phyloP scores from a whole-genome alignment of 176 grass and related monocot species.

The Puccinellia tenuiflora region DNA sequence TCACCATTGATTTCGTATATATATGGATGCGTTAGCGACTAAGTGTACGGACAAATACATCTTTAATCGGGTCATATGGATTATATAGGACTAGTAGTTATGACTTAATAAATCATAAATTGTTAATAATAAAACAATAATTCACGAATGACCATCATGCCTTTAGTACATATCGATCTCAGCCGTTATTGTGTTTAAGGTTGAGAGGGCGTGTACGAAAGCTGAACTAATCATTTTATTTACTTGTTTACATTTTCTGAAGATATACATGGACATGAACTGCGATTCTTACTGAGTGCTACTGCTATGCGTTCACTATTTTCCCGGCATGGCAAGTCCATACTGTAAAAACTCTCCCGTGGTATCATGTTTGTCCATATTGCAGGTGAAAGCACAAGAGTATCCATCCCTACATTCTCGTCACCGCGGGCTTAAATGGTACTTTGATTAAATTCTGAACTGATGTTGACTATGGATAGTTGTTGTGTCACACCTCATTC shows the following conservation, averaged over 20 bases:
- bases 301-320: not conserved
- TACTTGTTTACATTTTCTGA: not conserved
- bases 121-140: too few relatives aligned
- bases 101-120: too few relatives aligned
- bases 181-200: too few relatives aligned
- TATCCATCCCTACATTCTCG: slow-evolving; percentile 86
- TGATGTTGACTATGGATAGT: not conserved
- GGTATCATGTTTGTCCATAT: not conserved
- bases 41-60: too few relatives aligned
- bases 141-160: too few relatives aligned
- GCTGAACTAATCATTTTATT: not conserved
- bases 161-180: too few relatives aligned
- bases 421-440: slow-evolving; percentile 92
- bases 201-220: too few relatives aligned
- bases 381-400: slow-evolving; percentile 55
- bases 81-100: too few relatives aligned
- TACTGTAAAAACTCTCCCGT: not conserved
- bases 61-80: too few relatives aligned
- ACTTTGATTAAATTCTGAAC: not conserved
- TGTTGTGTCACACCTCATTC: not conserved
- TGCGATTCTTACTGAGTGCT: not conserved
- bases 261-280: not conserved
- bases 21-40: too few relatives aligned
- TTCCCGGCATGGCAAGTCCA: not conserved
- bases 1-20: too few relatives aligned